Conservation (phyloP, 1,284 basidiomycete genomes). For the Ganoderma lucidum region DNA sequence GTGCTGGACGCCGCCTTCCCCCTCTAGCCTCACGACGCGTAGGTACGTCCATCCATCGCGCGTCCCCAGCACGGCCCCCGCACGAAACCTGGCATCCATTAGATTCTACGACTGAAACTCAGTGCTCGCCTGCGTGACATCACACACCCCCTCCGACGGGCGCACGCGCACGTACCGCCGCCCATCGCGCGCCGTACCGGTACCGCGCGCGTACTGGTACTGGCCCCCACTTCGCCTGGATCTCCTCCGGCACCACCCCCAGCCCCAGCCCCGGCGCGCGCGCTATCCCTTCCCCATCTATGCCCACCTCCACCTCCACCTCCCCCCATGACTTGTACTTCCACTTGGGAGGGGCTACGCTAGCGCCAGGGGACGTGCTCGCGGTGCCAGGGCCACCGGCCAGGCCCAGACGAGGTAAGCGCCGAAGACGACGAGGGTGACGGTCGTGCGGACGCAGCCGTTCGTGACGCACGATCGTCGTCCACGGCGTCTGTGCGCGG, state of each 20-base stretch:
- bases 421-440: conserved; percentile 26
- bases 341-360: too few species aligned
- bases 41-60: neutral
- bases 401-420: conserved; percentile 30
- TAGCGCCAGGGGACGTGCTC: conserved; percentile 16
- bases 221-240: conserved; percentile 52
- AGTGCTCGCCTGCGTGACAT: conserved; percentile 56
- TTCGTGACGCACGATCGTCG: conserved; percentile 21
- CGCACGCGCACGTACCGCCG: conserved; percentile 49
- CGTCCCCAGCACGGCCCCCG: neutral
- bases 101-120: conserved; percentile 1
- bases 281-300: conserved; percentile 12
- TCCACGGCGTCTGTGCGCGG: neutral
- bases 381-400: conserved; percentile 27
- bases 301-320: conserved; percentile 1
- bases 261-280: conserved; percentile 29
- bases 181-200: conserved; percentile 34
- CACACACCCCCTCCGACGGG: conserved; percentile 52
- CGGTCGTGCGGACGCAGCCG: conserved; percentile 27
- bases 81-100: neutral
- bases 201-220: conserved; percentile 65
- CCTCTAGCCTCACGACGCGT: too few species aligned
- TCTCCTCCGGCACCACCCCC: conserved; percentile 29
- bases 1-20: neutral
- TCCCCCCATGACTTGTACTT: too few species aligned